phyloP scores from a whole-genome alignment of 2,329 filamentous ascomycete species.

The Apiospora phragmitis region DNA sequence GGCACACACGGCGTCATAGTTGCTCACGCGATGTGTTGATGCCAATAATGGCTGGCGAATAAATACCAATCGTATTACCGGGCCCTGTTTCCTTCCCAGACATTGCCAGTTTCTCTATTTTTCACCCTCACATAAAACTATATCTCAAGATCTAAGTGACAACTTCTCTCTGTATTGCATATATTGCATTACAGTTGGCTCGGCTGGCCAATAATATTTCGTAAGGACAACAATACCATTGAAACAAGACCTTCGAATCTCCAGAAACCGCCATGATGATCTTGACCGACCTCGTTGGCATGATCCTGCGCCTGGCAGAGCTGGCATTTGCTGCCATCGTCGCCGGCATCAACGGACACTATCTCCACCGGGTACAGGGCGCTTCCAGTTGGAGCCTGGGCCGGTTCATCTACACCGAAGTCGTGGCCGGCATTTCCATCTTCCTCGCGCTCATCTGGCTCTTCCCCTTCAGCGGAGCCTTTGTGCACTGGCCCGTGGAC shows the following conservation, averaged over 20 bases:
- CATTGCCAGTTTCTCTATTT: background rate
- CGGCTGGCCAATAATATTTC: background rate
- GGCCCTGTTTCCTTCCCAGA: background rate
- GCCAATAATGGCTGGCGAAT: background rate
- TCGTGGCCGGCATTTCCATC: slow-evolving; percentile 69
- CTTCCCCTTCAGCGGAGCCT: slow-evolving; percentile 66
- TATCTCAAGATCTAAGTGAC: background rate
- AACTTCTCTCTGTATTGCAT: background rate
- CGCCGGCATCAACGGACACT: slow-evolving; percentile 67
- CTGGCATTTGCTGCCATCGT: slow-evolving; percentile 73
- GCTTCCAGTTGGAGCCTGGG: slow-evolving; percentile 55
- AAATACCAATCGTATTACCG: background rate
- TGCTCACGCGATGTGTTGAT: background rate
- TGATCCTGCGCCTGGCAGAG: slow-evolving; percentile 61
- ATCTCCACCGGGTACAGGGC: slow-evolving; percentile 53
- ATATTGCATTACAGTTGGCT: background rate
- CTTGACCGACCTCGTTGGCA: slow-evolving; percentile 54
- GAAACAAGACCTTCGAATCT: background rate
- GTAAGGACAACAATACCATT: background rate
- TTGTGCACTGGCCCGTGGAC: slow-evolving; percentile 72
- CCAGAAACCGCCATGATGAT: slow-evolving; percentile 41
- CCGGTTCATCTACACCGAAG: slow-evolving; percentile 74
- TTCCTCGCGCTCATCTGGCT: slow-evolving; percentile 71
- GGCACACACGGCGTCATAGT: background rate
- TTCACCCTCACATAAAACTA: background rate